These are phyloP conservation scores for Coniochaeta sp. DNA, from an alignment of 2,329 filamentous ascomycete genomes.

Conservation along the genomic window DNA sequence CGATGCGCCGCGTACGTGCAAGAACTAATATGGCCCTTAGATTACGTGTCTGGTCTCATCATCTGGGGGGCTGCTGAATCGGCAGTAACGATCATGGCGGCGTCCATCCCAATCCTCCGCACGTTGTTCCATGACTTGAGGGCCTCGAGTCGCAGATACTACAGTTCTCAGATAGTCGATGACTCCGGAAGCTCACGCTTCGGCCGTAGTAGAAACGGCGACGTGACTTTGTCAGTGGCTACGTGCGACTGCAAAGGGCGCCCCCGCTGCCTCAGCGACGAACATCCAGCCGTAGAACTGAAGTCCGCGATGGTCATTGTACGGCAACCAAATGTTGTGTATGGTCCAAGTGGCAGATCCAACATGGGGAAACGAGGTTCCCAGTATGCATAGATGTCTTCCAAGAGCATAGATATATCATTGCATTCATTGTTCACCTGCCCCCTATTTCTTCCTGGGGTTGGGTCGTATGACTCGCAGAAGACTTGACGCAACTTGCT, in stretches of 20 bases:
- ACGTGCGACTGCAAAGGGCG: background rate
- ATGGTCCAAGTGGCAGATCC: background rate
- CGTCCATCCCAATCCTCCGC: slow-evolving; percentile 3
- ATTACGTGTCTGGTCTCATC: slow-evolving; percentile 2
- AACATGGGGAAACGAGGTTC: no score
- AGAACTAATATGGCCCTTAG: background rate
- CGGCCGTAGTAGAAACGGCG: background rate
- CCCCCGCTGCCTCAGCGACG: background rate
- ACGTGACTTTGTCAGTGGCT: background rate
- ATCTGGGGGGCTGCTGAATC: slow-evolving; percentile 14
- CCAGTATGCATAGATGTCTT: no score
- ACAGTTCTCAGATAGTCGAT: background rate
- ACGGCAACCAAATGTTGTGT: background rate
- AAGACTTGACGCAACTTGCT: background rate
- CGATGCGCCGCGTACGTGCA: background rate
- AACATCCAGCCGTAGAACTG: background rate
- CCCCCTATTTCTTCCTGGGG: no score
- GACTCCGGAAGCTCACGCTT: background rate
- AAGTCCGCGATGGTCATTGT: background rate
- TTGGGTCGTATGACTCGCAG: background rate
- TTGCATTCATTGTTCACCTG: no score
- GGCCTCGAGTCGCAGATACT: background rate
- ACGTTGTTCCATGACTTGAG: background rate
- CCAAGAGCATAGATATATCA: no score
- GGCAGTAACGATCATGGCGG: slow-evolving; percentile 12